Conservation (phyloP, 805 yeast species). For the Nakazawaea populi region DNA sequence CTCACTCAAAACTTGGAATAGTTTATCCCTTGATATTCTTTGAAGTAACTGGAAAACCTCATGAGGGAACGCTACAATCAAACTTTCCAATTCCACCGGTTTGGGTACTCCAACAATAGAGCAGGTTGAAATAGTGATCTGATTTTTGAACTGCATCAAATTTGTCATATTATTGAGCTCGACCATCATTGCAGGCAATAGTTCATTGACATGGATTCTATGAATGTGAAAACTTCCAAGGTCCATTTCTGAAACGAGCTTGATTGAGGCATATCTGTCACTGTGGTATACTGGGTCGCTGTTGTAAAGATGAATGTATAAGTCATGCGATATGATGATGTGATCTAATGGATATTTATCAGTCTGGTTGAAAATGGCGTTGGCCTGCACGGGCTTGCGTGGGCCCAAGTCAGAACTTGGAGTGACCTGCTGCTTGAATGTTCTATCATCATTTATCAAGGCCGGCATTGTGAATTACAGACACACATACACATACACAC, state of each 20-base stretch:
- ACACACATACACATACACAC: no score
- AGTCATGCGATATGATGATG: slow-evolving; percentile 4
- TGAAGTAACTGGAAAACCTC: slow-evolving; percentile 40
- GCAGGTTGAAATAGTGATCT: slow-evolving; percentile 37
- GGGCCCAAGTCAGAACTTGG: no score
- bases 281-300: neutral
- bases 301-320: neutral
- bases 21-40: slow-evolving; percentile 25
- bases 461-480: neutral
- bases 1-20: slow-evolving; percentile 27
- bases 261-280: slow-evolving; percentile 14
- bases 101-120: slow-evolving; percentile 28
- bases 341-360: slow-evolving; percentile 1
- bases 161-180: slow-evolving; percentile 32
- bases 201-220: slow-evolving; percentile 24
- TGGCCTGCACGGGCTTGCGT: neutral
- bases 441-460: neutral
- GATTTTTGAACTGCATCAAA: slow-evolving; percentile 26
- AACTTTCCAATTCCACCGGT: slow-evolving; percentile 25
- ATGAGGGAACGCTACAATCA: slow-evolving; percentile 37
- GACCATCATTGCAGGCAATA: slow-evolving; percentile 24
- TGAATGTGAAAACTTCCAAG: slow-evolving; percentile 25
- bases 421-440: no score
- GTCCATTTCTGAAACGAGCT: slow-evolving; percentile 19
- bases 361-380: slow-evolving; percentile 14